These are phyloP conservation scores for Lyophyllum semitale DNA, from an alignment of 768 basidiomycete genomes.

Conservation along the genomic window DNA sequence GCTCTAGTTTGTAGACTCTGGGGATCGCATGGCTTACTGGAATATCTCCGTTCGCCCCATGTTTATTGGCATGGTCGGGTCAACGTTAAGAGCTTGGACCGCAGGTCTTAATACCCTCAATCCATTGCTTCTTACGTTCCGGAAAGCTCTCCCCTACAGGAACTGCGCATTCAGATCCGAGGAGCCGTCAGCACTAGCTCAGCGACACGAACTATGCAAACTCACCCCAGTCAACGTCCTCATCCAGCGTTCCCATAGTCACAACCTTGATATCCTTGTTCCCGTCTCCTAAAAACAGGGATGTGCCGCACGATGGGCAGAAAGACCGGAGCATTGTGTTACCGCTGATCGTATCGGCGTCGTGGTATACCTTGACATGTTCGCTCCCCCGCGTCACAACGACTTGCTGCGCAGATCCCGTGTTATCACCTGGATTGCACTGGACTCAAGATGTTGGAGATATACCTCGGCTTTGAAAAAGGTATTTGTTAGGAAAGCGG, in stretches of 20 bases:
- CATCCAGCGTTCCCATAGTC: slow-evolving; percentile 32
- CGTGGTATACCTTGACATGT: slow-evolving; percentile 21
- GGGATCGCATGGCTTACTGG: too few relatives aligned
- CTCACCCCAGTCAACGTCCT: slow-evolving; percentile 32
- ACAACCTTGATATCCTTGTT: slow-evolving; percentile 24
- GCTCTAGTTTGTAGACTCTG: too few relatives aligned
- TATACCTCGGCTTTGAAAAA: slow-evolving; percentile 26
- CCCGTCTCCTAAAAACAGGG: slow-evolving; percentile 21
- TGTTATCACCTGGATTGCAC: neutral
- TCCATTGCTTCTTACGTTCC: slow-evolving; percentile 22
- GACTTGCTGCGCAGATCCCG: slow-evolving; percentile 18
- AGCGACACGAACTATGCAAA: neutral
- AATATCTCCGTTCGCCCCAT: too few relatives aligned
- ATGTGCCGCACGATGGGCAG: slow-evolving; percentile 27
- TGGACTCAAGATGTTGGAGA: neutral
- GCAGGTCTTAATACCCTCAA: slow-evolving; percentile 23
- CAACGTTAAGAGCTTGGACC: slow-evolving; percentile 9
- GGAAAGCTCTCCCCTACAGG: slow-evolving; percentile 29
- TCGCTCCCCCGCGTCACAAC: slow-evolving; percentile 23
- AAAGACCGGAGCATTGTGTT: slow-evolving; percentile 25
- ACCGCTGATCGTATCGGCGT: slow-evolving; percentile 25
- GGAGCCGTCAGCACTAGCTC: neutral
- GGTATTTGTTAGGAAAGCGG: slow-evolving; percentile 26
- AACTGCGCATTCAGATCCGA: slow-evolving; percentile 15
- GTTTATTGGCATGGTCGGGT: too few relatives aligned